These are phyloP conservation scores for Ophiocordyceps polyrhachis-furcata DNA, from an alignment of 2,329 filamentous ascomycete species.

Conservation along the genomic window DNA sequence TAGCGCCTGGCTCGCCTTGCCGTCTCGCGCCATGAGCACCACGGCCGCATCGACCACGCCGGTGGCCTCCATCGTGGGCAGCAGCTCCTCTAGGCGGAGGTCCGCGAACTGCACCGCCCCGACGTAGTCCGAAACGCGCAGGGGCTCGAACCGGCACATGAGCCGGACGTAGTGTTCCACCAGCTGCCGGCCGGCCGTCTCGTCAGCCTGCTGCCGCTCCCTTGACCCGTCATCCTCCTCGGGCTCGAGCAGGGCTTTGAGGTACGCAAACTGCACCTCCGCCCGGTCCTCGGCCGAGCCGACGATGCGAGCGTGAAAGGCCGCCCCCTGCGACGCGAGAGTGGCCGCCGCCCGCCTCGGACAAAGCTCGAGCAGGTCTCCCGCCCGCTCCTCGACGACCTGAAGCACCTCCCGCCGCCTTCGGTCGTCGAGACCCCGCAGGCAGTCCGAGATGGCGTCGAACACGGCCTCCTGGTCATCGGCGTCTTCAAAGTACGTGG, in stretches of 20 bases:
- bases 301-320: slow-evolving; percentile 49
- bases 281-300: slow-evolving; percentile 39
- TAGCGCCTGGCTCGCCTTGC: slow-evolving; percentile 70
- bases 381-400: slow-evolving; percentile 46
- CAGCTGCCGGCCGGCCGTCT: slow-evolving; percentile 34
- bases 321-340: slow-evolving; percentile 40
- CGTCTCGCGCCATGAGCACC: slow-evolving; percentile 75
- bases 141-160: slow-evolving; percentile 71
- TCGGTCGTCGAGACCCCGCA: slow-evolving; percentile 47
- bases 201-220: slow-evolving; percentile 15
- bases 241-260: slow-evolving; percentile 60
- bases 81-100: slow-evolving; percentile 57
- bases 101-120: slow-evolving; percentile 58
- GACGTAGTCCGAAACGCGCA: slow-evolving; percentile 73
- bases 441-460: slow-evolving; percentile 56
- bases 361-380: slow-evolving; percentile 48
- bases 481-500: slow-evolving; percentile 70
- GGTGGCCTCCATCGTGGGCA: slow-evolving; percentile 76
- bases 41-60: slow-evolving; percentile 88
- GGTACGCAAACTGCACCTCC: slow-evolving; percentile 55
- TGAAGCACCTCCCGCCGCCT: slow-evolving; percentile 53
- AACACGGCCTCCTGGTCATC: slow-evolving; percentile 62
- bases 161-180: slow-evolving; percentile 74
- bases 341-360: slow-evolving; percentile 45
- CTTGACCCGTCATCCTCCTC: slow-evolving; percentile 12